Base-by-base conservation (phyloP, 148 eudicot genomes). In the Selenicereus undatus region DNA sequence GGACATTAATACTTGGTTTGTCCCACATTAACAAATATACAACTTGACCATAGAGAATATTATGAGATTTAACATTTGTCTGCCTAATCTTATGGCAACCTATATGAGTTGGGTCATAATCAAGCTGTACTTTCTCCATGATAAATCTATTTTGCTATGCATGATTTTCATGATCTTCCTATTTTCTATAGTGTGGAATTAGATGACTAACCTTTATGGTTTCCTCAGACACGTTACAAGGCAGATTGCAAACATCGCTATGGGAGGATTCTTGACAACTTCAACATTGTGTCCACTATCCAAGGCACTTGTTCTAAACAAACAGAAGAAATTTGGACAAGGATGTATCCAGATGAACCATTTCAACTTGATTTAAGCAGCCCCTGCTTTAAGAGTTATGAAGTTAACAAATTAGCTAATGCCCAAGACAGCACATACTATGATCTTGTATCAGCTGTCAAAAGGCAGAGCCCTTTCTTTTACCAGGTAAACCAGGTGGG, bases 271-370 rank as follows among this genome's bases (percentile, higher is more conserved):
- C 71, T 66, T 27, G 71, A 66, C 35, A 66, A 66, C 18, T 66
- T 66, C 32, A 66, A 66, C 35, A 36, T 66, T 66, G 30, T 66
- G 71, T 66, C 71, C 26, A 66, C 71, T 3, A 26, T 27, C 71
- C 32, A 66, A 66, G 71, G 17, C 16, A 66, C 71, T 27, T 27
- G 71, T 32, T 29, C 36, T 12, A 66, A 66, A 66, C 35, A 66
- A 12, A 66, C 71, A 26, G 71, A 66, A 66, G 71, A 66, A 66
- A 66, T 66, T 24, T 66, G 71, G 71, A 66, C 71, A 26, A 66
- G 71, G 36, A 66, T 66, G 71, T 66, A 20, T 8, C 71, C 71
- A 10, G 35, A 66, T 26, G 35, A 66, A 66, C 71, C 71, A 66
- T 66, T 66, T 27, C 16, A 66, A 14, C 71, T 66, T 27, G 71